Conservation (phyloP, 108 stramenopile species). For the Nitzschia sp. region DNA sequence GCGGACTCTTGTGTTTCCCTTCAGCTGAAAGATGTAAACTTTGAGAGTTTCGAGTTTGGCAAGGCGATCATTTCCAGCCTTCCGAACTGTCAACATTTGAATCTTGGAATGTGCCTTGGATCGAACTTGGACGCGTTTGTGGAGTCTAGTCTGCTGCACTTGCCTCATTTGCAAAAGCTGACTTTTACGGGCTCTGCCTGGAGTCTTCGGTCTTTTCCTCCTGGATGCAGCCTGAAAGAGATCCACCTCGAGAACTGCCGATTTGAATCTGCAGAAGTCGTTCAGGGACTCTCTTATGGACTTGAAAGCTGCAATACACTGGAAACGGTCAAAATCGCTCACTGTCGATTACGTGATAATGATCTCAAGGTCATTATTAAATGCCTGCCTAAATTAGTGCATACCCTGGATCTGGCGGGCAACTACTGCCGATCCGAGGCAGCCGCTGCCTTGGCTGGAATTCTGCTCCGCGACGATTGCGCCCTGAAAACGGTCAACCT, state of each 20-base stretch:
- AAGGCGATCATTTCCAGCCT: not conserved
- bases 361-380: not conserved
- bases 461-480: not conserved
- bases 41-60: not conserved
- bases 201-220: not conserved
- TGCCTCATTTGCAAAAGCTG: not conserved
- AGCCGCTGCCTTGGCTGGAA: not conserved
- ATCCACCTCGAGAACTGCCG: not conserved
- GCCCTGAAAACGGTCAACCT: constrained; percentile 4
- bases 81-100: not conserved
- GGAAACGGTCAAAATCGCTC: not conserved
- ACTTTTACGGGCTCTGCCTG: not conserved
- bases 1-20: not conserved
- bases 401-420: not conserved
- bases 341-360: constrained; percentile 6
- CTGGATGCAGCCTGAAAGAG: not conserved
- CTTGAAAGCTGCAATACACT: not conserved
- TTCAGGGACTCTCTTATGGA: not conserved
- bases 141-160: not conserved
- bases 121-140: not conserved
- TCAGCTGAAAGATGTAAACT: not conserved
- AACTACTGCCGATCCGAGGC: constrained; percentile 11
- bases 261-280: not conserved
- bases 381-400: not conserved
- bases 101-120: constrained; percentile 5